A percentile compares a stretch with the other conserved stretches of the same genome.
Conservation (phyloP, 2,329 filamentous ascomycete species). For the Graphilbum sp. region DNA sequence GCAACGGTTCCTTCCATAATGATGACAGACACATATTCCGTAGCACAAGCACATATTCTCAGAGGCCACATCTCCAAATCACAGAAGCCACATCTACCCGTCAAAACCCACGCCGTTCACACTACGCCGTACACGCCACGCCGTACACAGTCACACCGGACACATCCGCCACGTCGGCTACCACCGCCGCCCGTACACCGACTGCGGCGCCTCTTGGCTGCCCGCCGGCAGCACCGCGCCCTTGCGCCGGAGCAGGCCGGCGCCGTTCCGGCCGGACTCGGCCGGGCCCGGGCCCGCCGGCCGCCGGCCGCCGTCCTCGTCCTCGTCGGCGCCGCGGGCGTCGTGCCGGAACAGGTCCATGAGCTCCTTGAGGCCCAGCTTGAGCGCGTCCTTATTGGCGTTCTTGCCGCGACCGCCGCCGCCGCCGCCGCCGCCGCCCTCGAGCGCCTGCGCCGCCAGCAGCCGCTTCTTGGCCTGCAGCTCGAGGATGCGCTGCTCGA, state of each 20-base stretch:
- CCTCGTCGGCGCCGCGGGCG: constrained; percentile 5
- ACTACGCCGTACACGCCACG: too few relatives aligned
- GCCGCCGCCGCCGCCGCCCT: constrained; percentile 35
- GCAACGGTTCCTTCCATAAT: too few relatives aligned
- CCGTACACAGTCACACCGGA: too few relatives aligned
- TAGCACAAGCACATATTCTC: too few relatives aligned
- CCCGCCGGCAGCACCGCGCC: neutral
- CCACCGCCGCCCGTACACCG: constrained; percentile 7
- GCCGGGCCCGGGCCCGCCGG: neutral
- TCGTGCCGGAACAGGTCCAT: constrained; percentile 73
- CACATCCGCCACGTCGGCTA: too few relatives aligned
- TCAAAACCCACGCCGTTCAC: too few relatives aligned
- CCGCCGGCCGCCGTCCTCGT: neutral
- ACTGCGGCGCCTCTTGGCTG: neutral
- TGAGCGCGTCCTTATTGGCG: constrained; percentile 45
- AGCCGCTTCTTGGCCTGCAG: constrained; percentile 88
- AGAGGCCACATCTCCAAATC: too few relatives aligned
- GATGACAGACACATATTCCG: too few relatives aligned
- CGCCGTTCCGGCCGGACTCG: neutral
- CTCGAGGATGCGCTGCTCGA: constrained; percentile 89
- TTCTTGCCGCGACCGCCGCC: constrained; percentile 32
- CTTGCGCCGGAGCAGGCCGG: constrained; percentile 5
- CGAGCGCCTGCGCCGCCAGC: constrained; percentile 82
- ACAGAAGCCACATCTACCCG: too few relatives aligned
- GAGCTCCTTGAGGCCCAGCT: constrained; percentile 86